phyloP scores from a whole-genome alignment of 163 green algal species.

The Chloromonas sp. region DNA sequence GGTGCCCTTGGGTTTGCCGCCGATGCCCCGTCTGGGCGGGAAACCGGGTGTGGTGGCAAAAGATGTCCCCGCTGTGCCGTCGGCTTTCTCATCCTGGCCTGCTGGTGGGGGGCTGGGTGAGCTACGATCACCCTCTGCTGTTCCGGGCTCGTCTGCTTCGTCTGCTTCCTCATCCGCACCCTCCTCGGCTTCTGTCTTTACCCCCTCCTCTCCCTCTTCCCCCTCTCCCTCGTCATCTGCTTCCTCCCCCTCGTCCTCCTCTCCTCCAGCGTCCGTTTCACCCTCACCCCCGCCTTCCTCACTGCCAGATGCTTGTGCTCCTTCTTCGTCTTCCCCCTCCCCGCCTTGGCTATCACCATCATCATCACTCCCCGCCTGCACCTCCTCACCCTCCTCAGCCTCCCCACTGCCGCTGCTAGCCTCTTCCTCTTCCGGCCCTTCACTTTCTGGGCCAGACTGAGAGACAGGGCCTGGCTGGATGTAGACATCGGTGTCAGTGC shows the following conservation, averaged over 20 bases:
- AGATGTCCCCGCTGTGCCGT: no score
- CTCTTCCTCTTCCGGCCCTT: background rate
- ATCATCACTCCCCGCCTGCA: background rate
- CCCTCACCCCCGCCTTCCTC: background rate
- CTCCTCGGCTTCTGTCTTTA: background rate
- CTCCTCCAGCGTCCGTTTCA: background rate
- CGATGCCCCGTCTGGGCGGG: no score
- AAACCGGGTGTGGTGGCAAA: no score
- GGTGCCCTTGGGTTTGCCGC: no score
- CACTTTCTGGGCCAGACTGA: background rate
- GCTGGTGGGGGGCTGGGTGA: no score
- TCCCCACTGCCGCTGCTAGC: background rate
- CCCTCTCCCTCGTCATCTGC: background rate
- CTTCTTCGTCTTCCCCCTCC: background rate
- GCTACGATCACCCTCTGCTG: background rate
- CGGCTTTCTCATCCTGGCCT: no score
- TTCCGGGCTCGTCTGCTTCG: background rate
- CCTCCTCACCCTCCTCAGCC: background rate
- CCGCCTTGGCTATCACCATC: background rate
- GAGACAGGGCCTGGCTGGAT: background rate
- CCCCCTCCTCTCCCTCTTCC: conserved; percentile 2
- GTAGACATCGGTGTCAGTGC: background rate
- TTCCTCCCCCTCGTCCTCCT: background rate
- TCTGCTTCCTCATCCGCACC: background rate
- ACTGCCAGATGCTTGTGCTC: background rate